Conservation (phyloP, 257 asterid species). For the Cynanchum wilfordii region DNA sequence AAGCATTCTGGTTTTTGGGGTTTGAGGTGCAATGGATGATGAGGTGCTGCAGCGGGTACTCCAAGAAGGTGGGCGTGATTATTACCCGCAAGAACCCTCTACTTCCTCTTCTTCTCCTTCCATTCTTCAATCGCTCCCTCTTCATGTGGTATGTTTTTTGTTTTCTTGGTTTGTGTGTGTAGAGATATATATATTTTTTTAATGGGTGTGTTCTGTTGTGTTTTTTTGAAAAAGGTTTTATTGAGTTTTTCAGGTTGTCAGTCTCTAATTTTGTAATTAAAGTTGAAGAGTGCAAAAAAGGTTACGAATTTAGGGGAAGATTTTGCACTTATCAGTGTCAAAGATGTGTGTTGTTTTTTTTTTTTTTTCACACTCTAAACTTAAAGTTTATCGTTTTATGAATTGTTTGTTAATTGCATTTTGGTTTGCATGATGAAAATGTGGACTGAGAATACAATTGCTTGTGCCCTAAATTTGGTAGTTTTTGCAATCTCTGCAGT, state of each 20-base stretch:
- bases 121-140: conserved; percentile 93
- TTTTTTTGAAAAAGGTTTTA: neutral
- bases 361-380: neutral
- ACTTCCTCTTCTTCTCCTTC: conserved; percentile 84
- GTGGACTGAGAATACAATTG: neutral
- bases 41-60: conserved; percentile 84
- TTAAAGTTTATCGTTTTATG: neutral
- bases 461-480: conserved; percentile 6
- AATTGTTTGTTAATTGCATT: neutral
- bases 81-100: conserved; percentile 75
- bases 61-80: conserved; percentile 97
- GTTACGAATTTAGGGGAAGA: neutral
- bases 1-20: neutral
- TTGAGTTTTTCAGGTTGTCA: neutral
- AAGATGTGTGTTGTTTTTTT: too few relatives aligned
- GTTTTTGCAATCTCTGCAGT: conserved; percentile 45
- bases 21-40: conserved; percentile 59
- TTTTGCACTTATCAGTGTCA: neutral
- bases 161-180: neutral
- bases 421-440: neutral
- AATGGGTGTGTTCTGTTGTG: neutral
- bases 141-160: conserved; percentile 64
- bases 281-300: neutral
- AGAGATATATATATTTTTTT: neutral
- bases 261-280: neutral